A percentile compares a stretch with the other conserved stretches of the same genome.
Evolutionary conservation across 148 eudicot species (phyloP).

Genomic region (Spergularia bocconei): DNA sequence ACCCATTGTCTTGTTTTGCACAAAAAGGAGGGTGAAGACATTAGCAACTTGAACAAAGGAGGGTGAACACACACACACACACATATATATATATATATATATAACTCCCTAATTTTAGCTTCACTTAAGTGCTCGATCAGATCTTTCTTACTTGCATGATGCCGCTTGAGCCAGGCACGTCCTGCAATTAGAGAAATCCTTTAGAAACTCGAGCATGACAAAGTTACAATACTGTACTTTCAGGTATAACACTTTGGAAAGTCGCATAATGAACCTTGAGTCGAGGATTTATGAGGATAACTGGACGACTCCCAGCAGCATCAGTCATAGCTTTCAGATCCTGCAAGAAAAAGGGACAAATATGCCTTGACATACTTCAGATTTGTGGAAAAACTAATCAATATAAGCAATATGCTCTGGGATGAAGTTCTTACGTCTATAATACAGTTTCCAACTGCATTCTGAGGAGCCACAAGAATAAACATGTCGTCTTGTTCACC

Average conservation of each 20-base stretch:
- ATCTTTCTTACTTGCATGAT: conserved; percentile 73
- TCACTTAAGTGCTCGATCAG: neutral
- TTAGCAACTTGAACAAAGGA: conserved; percentile 1
- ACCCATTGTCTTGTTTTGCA: conserved; percentile 69
- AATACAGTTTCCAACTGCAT: conserved; percentile 97
- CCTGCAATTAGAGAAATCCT: conserved; percentile 40
- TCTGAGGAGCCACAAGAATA: conserved; percentile 96
- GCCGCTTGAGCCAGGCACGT: conserved; percentile 92
- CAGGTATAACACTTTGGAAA: neutral
- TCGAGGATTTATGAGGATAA: conserved; percentile 84
- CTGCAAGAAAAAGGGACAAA: conserved; percentile 33
- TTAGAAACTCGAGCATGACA: neutral
- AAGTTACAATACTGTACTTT: neutral
- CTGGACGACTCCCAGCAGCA: conserved; percentile 95
- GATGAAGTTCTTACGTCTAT: conserved; percentile 55
- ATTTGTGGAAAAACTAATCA: neutral
- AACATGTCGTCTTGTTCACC: conserved; percentile 88
- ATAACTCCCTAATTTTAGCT: neutral
- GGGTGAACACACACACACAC: neutral
- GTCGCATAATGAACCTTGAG: conserved; percentile 62
- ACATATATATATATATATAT: too few species aligned
- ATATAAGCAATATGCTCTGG: neutral
- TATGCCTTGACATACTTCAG: neutral
- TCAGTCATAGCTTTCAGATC: conserved; percentile 93
- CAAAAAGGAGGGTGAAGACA: conserved; percentile 12